Conservation (phyloP, 2,329 filamentous ascomycete genomes). For the Microdochium bolleyi region DNA sequence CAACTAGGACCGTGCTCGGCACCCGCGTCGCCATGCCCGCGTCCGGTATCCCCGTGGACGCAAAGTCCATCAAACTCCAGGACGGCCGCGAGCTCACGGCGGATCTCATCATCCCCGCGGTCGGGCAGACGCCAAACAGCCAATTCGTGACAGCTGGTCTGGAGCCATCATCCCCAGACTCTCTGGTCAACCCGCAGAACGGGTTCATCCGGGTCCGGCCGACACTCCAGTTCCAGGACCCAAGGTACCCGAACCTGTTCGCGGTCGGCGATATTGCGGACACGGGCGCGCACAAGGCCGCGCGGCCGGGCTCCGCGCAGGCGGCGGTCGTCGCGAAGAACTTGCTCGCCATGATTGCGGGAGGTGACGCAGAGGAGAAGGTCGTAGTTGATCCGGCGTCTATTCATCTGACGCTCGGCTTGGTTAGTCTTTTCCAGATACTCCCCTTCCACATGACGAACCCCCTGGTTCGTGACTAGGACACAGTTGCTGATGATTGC, state of each 20-base stretch:
- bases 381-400: constrained; percentile 21
- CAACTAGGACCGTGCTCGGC: constrained; percentile 13
- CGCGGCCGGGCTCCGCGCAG: constrained; percentile 33
- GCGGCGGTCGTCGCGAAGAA: constrained; percentile 35
- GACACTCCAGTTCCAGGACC: constrained; percentile 35
- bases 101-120: constrained; percentile 37
- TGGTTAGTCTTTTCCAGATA: constrained; percentile 13
- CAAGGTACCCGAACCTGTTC: constrained; percentile 31
- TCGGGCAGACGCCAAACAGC: constrained; percentile 39
- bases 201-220: constrained; percentile 30
- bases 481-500: neutral
- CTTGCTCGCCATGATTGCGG: constrained; percentile 30
- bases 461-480: too few relatives aligned
- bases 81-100: constrained; percentile 22
- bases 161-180: constrained; percentile 12
- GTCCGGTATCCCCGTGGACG: constrained; percentile 12
- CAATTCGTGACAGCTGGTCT: constrained; percentile 20
- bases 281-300: constrained; percentile 32
- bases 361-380: constrained; percentile 16
- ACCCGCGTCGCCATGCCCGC: constrained; percentile 16
- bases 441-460: too few relatives aligned
- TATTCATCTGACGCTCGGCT: constrained; percentile 32
- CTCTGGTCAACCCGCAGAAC: constrained; percentile 18
- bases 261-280: constrained; percentile 45
- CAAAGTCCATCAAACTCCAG: constrained; percentile 18